phyloP scores from a whole-genome alignment of 1,284 basidiomycete genomes.

The Rhizoctonia solani region DNA sequence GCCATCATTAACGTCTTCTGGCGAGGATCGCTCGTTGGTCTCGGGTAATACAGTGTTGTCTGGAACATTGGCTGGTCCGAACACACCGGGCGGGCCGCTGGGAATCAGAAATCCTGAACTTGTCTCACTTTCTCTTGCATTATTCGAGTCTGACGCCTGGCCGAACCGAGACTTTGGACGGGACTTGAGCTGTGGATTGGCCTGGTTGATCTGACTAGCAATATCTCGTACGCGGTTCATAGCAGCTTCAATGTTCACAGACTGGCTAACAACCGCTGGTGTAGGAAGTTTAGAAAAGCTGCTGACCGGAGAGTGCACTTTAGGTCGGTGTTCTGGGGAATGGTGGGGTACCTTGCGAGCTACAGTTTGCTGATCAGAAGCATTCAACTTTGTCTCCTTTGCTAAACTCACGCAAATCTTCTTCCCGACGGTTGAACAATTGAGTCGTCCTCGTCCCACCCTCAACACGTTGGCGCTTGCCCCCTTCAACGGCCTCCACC shows the following conservation, averaged over 20 bases:
- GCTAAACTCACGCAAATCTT: constrained; percentile 25
- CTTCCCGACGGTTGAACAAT: constrained; percentile 1
- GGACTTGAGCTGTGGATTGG: not conserved
- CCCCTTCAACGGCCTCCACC: not conserved
- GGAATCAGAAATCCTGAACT: no score
- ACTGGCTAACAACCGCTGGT: not conserved
- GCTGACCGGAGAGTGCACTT: constrained; percentile 16
- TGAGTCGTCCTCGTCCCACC: not conserved
- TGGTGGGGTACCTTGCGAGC: constrained; percentile 28
- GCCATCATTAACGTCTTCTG: not conserved
- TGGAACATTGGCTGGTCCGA: not conserved
- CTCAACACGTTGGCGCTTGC: constrained; percentile 23
- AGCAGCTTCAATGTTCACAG: constrained; percentile 20
- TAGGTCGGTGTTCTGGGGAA: not conserved
- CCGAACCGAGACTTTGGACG: constrained; percentile 13
- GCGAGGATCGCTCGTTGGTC: not conserved
- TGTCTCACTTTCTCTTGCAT: not conserved
- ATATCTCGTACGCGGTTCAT: constrained; percentile 10
- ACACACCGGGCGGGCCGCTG: no score
- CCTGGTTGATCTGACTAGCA: not conserved
- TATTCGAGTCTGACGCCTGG: not conserved
- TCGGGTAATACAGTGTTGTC: not conserved
- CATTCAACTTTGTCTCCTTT: not conserved
- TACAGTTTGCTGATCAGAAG: not conserved
- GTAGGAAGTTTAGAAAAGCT: not conserved